Evolutionary conservation across 192 early-diverging fungal genomes (phyloP), one percentile per base, ranked within the genome.

Genomic region (Rhizoclosmatium globosum): DNA sequence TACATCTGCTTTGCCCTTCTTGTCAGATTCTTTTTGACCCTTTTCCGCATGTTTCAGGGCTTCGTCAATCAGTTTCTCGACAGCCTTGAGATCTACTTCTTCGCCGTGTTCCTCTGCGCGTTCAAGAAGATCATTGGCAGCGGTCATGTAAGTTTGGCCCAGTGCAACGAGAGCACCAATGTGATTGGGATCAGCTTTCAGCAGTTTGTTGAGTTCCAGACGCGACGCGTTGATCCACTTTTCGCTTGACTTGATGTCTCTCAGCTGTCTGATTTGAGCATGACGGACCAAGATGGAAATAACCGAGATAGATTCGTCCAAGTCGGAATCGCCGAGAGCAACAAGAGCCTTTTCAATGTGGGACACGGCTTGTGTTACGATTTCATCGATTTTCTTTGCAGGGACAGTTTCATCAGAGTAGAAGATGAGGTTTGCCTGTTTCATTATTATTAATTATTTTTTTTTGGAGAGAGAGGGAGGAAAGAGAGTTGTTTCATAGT

Each of bases 161-260:
- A 74, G 61, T 4, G 61, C 21, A 11, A 48, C 13, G 44, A 60
- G 61, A 13, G 61, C 23, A 21, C 17, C 15, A n/a, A 62, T 43
- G 38, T 74, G 72, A 11, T 56, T 23, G 11, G 57, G 58, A 43
- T 74, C 59, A 17, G 62, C 59, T 71, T 74, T 60, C 72, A 74
- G 3, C 44, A 74, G 46, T 45, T 74, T 74, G 46, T 74, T 74
- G 4, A 74, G 38, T 45, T 74, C 72, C 39, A 74, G 39, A 62
- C 72, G 72, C 6, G 61, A 56, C n/a, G 44, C 19, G 44, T 74
- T 74, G 44, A 64, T 43, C 72, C 72, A 74, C 59, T 74, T 74
- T 43, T 74, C 62, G 9, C 11, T 21, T 21, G 31, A 56, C n/a
- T 60, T 59, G 44, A 59, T 56, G 45, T 64, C 59, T n/a, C 72